Conservation (phyloP, 345 rosid species). For the Boechera divaricarpa region DNA sequence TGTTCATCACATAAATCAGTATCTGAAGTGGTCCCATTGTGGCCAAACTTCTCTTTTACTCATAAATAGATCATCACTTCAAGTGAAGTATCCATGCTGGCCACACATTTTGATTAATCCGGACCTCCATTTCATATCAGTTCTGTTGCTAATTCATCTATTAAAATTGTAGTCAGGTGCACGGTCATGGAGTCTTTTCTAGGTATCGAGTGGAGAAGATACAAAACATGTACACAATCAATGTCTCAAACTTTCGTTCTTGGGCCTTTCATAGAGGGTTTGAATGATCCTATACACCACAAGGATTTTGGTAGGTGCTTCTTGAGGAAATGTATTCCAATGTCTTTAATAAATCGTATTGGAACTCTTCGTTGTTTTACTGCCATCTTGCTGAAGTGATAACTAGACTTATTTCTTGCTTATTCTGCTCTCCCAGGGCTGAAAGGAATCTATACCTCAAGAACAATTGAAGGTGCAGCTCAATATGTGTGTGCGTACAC, state of each 20-base stretch:
- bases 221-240: slow-evolving; percentile 59
- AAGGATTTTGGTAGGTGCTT: slow-evolving; percentile 83
- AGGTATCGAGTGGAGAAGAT: slow-evolving; percentile 72
- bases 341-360: background rate
- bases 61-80: slow-evolving; percentile 12
- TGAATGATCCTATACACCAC: slow-evolving; percentile 90
- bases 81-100: background rate
- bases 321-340: slow-evolving; percentile 7
- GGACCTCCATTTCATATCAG: slow-evolving; percentile 18
- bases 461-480: slow-evolving; percentile 66
- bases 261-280: slow-evolving; percentile 80
- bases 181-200: slow-evolving; percentile 89
- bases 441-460: slow-evolving; percentile 79
- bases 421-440: slow-evolving; percentile 54
- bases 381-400: slow-evolving; percentile 19
- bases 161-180: slow-evolving; percentile 80
- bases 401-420: slow-evolving; percentile 20
- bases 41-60: background rate
- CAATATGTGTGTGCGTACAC: slow-evolving; percentile 67
- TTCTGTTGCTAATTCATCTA: slow-evolving; percentile 31
- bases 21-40: background rate
- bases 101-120: slow-evolving; percentile 1
- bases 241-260: slow-evolving; percentile 79
- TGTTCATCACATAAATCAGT: slow-evolving; percentile 2
- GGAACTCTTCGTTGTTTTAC: slow-evolving; percentile 3